Evolutionary conservation across 768 basidiomycete genomes (phyloP).

Genomic region (Rhodosporidiobolus odoratus): DNA sequence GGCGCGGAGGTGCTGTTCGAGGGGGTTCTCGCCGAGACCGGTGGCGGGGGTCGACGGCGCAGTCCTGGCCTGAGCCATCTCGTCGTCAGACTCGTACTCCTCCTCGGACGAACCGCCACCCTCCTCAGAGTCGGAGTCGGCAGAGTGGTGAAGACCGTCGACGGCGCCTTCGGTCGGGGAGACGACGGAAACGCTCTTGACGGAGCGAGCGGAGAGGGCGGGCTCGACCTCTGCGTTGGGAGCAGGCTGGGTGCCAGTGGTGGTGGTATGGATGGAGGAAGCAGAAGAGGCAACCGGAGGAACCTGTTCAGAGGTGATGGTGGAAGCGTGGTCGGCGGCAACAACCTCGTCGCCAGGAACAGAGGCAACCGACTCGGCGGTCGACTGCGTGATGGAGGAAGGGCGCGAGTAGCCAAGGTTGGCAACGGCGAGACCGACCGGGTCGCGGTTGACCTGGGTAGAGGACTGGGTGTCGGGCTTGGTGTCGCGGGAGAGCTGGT

Average conservation of each 20-base stretch:
- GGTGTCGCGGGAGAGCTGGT: conserved; percentile 39
- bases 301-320: conserved; percentile 2
- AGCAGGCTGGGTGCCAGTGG: background rate
- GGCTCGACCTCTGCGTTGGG: background rate
- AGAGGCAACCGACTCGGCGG: conserved; percentile 4
- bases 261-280: background rate
- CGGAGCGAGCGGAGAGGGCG: background rate
- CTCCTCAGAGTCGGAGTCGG: conserved; percentile 24
- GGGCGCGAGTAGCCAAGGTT: conserved; percentile 27
- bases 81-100: conserved; percentile 28
- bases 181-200: conserved; percentile 2
- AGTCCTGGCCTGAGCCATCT: conserved; percentile 16
- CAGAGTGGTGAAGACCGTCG: background rate
- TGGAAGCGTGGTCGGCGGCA: background rate
- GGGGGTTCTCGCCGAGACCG: conserved; percentile 5
- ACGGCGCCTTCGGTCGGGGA: background rate
- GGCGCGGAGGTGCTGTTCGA: conserved; percentile 13
- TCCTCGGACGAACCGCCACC: conserved; percentile 33
- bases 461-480: conserved; percentile 3
- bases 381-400: background rate
- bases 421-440: conserved; percentile 30
- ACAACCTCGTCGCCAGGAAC: conserved; percentile 17
- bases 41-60: conserved; percentile 23
- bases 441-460: conserved; percentile 8
- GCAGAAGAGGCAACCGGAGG: background rate